Percentiles rank a stretch among this genome's conserved stretches.
phyloP scores from a whole-genome alignment of 768 basidiomycete species.

The Tulasnella sp. region DNA sequence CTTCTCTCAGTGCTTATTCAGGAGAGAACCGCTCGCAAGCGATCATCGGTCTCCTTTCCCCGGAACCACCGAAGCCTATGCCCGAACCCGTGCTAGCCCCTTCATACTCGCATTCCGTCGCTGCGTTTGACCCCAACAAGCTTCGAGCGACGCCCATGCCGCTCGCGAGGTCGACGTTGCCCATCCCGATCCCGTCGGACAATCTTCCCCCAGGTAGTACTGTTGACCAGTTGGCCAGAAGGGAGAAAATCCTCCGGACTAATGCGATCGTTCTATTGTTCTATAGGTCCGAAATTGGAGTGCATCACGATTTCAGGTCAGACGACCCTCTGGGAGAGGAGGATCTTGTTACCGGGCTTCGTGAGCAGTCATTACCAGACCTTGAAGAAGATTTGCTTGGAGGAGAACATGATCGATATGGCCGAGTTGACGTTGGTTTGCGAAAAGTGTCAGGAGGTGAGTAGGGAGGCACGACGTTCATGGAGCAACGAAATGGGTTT shows the following conservation, averaged over 20 bases:
- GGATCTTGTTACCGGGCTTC: slow-evolving; percentile 8
- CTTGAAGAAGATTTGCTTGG: slow-evolving; percentile 11
- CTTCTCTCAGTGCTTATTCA: slow-evolving; percentile 5
- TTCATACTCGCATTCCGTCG: not conserved
- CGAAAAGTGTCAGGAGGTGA: slow-evolving; percentile 8
- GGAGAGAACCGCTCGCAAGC: slow-evolving; percentile 10
- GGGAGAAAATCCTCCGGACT: not conserved
- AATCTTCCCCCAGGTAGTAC: not conserved
- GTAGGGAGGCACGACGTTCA: not conserved
- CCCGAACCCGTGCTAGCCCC: not conserved
- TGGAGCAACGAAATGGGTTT: not conserved
- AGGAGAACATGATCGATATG: slow-evolving; percentile 10
- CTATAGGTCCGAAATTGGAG: not conserved
- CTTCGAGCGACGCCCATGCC: not conserved
- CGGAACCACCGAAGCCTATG: not conserved
- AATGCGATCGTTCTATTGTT: not conserved
- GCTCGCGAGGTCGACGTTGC: not conserved
- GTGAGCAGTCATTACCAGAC: not conserved
- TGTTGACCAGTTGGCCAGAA: not conserved
- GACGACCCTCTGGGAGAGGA: slow-evolving; percentile 12
- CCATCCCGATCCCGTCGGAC: not conserved
- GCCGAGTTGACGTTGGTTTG: slow-evolving; percentile 6
- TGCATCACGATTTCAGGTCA: slow-evolving; percentile 12
- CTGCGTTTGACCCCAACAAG: not conserved
- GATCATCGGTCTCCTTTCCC: slow-evolving; percentile 5